Evolutionary conservation across 352 stramenopile species (phyloP).

Genomic region (Blastocystis sp.): DNA sequence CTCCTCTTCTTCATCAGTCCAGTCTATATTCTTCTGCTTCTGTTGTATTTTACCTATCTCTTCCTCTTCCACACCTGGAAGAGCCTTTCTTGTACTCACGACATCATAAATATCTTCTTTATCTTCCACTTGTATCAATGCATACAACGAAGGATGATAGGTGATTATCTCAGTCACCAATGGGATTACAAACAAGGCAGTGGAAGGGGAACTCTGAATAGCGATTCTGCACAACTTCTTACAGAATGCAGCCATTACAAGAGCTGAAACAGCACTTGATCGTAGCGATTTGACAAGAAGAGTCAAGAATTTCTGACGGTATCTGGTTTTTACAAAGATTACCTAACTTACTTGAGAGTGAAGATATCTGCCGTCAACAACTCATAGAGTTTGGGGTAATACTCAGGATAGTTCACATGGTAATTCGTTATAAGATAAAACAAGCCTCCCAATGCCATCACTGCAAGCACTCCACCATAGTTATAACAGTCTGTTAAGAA

Average conservation of each 20-base stretch:
- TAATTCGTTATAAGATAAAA: conserved; percentile 80
- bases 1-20: not conserved
- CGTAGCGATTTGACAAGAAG: conserved; percentile 77
- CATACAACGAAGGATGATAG: conserved; percentile 21
- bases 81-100: conserved; percentile 6
- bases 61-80: conserved; percentile 49
- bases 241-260: conserved; percentile 76
- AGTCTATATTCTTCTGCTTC: not conserved
- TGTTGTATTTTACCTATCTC: not conserved
- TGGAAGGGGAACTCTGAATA: not conserved
- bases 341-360: not conserved
- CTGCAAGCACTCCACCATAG: conserved; percentile 72
- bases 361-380: conserved; percentile 65
- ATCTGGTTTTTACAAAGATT: not conserved
- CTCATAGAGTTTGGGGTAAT: conserved; percentile 78
- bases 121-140: conserved; percentile 24
- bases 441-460: conserved; percentile 76
- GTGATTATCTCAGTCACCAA: conserved; percentile 45
- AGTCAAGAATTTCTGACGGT: conserved; percentile 71
- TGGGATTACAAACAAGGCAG: conserved; percentile 42
- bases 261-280: conserved; percentile 75
- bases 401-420: conserved; percentile 81
- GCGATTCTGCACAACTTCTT: conserved; percentile 67
- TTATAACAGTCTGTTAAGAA: conserved; percentile 80
- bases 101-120: conserved; percentile 26